Conservation (phyloP, 306 rosid species). For the Cicer chorassanicum region DNA sequence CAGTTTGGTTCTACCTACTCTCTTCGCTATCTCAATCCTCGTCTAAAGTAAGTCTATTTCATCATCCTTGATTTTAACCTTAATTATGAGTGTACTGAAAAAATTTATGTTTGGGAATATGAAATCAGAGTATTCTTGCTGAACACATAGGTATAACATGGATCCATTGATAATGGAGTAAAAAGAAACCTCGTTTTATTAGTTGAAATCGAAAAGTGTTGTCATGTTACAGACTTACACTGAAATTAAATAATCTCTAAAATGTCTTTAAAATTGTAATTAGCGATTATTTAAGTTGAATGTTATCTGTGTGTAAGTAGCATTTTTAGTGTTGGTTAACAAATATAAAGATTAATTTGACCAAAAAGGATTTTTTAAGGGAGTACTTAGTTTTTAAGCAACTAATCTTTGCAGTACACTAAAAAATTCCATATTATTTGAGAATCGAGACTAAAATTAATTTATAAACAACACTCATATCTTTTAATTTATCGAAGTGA, state of each 20-base stretch:
- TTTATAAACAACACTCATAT: no score
- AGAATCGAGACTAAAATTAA: no score
- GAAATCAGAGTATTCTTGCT: background rate
- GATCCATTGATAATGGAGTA: no score
- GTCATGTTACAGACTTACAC: background rate
- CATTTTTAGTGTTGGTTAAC: background rate
- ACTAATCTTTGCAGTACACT: background rate
- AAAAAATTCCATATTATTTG: no score
- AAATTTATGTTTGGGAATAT: background rate
- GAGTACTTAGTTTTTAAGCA: background rate
- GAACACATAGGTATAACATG: no score
- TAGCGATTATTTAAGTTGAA: no score
- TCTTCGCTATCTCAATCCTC: conserved; percentile 80
- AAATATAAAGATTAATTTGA: background rate
- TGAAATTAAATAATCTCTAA: no score
- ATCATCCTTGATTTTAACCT: background rate
- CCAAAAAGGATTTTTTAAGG: background rate
- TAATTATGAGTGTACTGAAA: background rate
- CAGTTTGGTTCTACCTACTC: conserved; percentile 75
- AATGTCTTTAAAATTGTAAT: no score
- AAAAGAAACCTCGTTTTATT: no score
- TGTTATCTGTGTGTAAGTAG: no score
- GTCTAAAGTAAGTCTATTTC: conserved; percentile 60
- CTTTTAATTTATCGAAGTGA: no score
- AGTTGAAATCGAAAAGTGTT: background rate